Base-by-base conservation (phyloP, 495 filamentous ascomycete genomes). In the Bacidia rubella region DNA sequence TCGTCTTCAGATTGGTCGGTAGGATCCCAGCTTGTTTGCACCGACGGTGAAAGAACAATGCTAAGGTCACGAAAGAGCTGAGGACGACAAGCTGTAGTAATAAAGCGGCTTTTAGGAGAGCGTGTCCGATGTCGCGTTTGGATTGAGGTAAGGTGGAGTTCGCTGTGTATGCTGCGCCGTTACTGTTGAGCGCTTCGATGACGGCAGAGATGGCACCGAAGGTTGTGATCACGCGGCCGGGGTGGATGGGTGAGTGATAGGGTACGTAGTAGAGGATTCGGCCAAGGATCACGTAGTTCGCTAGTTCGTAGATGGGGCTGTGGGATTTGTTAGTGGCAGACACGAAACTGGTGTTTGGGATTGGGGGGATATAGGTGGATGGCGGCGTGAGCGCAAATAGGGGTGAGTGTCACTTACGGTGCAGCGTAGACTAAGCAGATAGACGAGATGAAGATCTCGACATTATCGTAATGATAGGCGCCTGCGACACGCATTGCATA, bases 181-280 rank as follows among this genome's bases (percentile, higher is more conserved):
- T 76, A 5, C 71, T 83, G 54, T 81, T 88, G 20, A 90, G 67
- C 15, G 65, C 64, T 64, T 87, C 86, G 54, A 88, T 74, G 0
- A 78, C 60, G 9, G 63, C 58, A 3, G 81, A 80, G 44, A 90
- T 62, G 25, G 74, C 78, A 43, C 79, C 65, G 60, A 92, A 90
- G n/a, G 84, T 86, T 3, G 79, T 80, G 51, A 85, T 70, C 19
- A 88, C 83, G 1, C 83, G 78, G 2, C 83, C 84, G 0, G 85
- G 86, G 62, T 90, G 82, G 50, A 90, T 80, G 0, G 85, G 83
- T 0, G 84, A 80, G 55, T 82, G 75, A 55, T 88, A 83, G 0
- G 86, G 86, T 26, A 85, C 78, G 66, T 87, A 88, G 67, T 83
- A 86, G 2, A 92, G 72, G 46, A 85, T 77, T 5, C 85, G 81